Conservation (phyloP, 2,329 filamentous ascomycete genomes). For the Fusarium subtropicale region DNA sequence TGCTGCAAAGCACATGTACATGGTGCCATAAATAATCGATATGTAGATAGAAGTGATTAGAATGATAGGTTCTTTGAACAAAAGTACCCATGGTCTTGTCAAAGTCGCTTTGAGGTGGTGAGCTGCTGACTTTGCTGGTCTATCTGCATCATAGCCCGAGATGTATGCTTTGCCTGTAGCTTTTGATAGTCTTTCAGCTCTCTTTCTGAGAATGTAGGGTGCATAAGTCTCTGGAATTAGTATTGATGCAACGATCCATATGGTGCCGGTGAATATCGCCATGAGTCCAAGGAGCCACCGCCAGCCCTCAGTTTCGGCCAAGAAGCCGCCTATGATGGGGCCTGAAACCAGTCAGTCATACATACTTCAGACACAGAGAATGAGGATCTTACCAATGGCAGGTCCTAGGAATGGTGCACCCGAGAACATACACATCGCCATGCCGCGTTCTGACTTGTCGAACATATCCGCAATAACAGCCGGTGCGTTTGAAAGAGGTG, state of each 20-base stretch:
- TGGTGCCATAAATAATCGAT: constrained; percentile 57
- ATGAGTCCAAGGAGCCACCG: constrained; percentile 57
- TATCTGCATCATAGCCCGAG: constrained; percentile 57
- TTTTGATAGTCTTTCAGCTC: constrained; percentile 40
- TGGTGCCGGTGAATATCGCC: constrained; percentile 56
- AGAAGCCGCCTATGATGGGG: constrained; percentile 68
- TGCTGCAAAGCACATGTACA: constrained; percentile 32
- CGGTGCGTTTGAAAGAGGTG: constrained; percentile 13
- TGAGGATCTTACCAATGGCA: constrained; percentile 1
- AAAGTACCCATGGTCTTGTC: constrained; percentile 73
- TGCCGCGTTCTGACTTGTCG: constrained; percentile 59
- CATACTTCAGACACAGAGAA: fast-evolving
- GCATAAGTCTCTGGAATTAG: constrained; percentile 54
- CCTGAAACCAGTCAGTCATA: constrained; percentile 39
- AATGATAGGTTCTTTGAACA: constrained; percentile 78
- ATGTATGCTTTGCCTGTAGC: constrained; percentile 43
- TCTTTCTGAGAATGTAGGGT: constrained; percentile 40
- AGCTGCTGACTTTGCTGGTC: constrained; percentile 48
- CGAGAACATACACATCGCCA: constrained; percentile 66
- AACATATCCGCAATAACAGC: constrained; percentile 48
- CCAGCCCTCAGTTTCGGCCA: constrained; percentile 67
- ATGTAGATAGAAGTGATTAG: constrained; percentile 72
- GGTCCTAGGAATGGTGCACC: constrained; percentile 56
- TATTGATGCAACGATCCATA: constrained; percentile 54
- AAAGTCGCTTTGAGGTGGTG: constrained; percentile 58